Conservation (phyloP, 1,284 basidiomycete species). For the Cutaneotrichosporon sp. region DNA sequence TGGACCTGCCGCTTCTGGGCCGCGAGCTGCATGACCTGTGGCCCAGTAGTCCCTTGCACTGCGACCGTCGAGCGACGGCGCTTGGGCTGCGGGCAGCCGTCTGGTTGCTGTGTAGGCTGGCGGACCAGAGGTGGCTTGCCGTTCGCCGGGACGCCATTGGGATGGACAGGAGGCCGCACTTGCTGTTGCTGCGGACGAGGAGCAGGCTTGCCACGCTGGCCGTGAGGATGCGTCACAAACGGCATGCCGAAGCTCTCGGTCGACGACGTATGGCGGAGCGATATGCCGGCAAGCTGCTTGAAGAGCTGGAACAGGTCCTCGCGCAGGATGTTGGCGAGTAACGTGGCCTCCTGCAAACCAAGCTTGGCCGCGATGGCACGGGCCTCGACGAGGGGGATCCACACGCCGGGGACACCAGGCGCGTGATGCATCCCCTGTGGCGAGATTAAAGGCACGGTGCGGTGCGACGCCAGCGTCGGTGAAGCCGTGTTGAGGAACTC, state of each 20-base stretch:
- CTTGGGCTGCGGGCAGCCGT: constrained; percentile 46
- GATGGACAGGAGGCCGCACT: constrained; percentile 2
- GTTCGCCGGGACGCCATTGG: constrained; percentile 6
- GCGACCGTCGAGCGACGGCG: constrained; percentile 42
- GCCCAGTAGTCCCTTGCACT: not conserved
- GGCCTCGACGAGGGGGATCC: constrained; percentile 42
- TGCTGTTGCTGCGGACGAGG: constrained; percentile 6
- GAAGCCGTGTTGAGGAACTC: constrained; percentile 37
- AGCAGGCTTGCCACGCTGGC: not conserved
- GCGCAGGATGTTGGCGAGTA: constrained; percentile 37
- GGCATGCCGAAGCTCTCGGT: constrained; percentile 40
- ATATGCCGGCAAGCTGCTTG: constrained; percentile 39
- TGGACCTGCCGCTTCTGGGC: too few species aligned
- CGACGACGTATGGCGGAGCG: constrained; percentile 37
- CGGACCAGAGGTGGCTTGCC: constrained; percentile 42
- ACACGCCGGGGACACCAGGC: constrained; percentile 43
- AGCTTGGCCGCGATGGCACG: constrained; percentile 36
- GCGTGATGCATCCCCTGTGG: constrained; percentile 30
- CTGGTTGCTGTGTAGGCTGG: constrained; percentile 36
- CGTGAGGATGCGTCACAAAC: constrained; percentile 23
- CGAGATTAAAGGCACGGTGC: constrained; percentile 29
- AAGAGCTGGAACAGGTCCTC: constrained; percentile 46
- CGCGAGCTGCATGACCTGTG: constrained; percentile 13
- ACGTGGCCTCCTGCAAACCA: constrained; percentile 23
- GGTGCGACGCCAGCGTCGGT: constrained; percentile 30